A percentile compares a stretch with the other conserved stretches of the same genome.
Evolutionary conservation across 225 moss, liverwort and hornwort species (phyloP).

Genomic region (Physcomitrium patens): DNA sequence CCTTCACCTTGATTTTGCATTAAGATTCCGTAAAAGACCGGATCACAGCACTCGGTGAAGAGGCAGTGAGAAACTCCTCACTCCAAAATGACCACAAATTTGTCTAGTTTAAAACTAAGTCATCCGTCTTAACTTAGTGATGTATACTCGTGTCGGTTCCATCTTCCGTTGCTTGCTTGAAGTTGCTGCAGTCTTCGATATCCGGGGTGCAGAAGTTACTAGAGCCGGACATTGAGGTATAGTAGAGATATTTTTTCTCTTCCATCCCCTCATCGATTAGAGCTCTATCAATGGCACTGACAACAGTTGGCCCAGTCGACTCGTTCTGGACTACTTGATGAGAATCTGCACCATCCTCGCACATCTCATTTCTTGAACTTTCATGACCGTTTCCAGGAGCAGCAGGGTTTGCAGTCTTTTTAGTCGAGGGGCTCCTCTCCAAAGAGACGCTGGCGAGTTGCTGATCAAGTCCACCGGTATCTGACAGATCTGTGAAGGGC

Average conservation of each 20-base stretch:
- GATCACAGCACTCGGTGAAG: not conserved
- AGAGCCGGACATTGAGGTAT: slow-evolving; percentile 27
- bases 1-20: not conserved
- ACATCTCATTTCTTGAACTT: not conserved
- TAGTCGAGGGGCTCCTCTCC: slow-evolving; percentile 33
- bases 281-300: not conserved
- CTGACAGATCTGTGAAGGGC: not conserved
- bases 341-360: not conserved
- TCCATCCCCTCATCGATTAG: not conserved
- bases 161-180: slow-evolving; percentile 25
- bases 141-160: too few species aligned
- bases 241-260: slow-evolving; percentile 30
- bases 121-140: not conserved
- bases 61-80: too few species aligned
- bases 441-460: slow-evolving; percentile 33
- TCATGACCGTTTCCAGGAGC: slow-evolving; percentile 1
- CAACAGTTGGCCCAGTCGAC: not conserved
- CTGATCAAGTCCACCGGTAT: not conserved
- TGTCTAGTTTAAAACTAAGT: not conserved
- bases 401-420: not conserved
- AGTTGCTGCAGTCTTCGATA: slow-evolving; percentile 53
- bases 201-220: slow-evolving; percentile 42
- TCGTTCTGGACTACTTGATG: slow-evolving; percentile 15
- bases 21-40: not conserved
- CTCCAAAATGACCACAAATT: too few species aligned